phyloP scores from a whole-genome alignment of 2,329 filamentous ascomycete species.

The Knoxdaviesia proteae region DNA sequence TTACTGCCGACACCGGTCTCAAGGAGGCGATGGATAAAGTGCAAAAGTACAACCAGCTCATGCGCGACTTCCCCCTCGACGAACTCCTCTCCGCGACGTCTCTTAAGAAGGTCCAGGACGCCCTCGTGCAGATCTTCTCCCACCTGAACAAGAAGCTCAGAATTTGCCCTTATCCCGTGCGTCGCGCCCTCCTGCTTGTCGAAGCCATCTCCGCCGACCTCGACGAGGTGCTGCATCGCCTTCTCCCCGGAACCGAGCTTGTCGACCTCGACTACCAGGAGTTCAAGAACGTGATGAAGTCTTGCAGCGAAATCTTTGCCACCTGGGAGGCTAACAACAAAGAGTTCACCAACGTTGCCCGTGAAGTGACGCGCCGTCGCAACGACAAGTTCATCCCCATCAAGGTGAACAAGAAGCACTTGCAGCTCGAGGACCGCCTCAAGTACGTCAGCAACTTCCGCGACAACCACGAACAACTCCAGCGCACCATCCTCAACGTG shows the following conservation, averaged over 20 bases:
- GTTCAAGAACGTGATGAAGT: constrained; percentile 68
- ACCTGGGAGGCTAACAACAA: constrained; percentile 94
- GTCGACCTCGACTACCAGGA: constrained; percentile 86
- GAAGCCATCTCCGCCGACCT: constrained; percentile 91
- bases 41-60: constrained; percentile 95
- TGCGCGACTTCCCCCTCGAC: constrained; percentile 93
- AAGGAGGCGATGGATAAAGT: constrained; percentile 93
- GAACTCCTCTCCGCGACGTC: constrained; percentile 86
- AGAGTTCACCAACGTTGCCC: constrained; percentile 92
- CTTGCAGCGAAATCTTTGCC: constrained; percentile 67
- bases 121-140: constrained; percentile 70
- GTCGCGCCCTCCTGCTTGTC: constrained; percentile 77
- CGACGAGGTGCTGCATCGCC: constrained; percentile 63
- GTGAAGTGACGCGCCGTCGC: constrained; percentile 78
- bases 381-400: constrained; percentile 98
- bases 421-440: constrained; percentile 71
- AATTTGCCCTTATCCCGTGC: constrained; percentile 88
- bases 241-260: constrained; percentile 69
- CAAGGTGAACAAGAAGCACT: constrained; percentile 78
- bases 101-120: constrained; percentile 70
- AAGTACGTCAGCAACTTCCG: constrained; percentile 91
- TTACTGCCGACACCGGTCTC: constrained; percentile 83
- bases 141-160: constrained; percentile 97
- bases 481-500: constrained; percentile 92
- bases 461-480: constrained; percentile 92